Percentiles rank a stretch among this genome's conserved stretches.
Conservation (phyloP, 169 alveolate species). For the Cryptosporidium ubiquitum region DNA sequence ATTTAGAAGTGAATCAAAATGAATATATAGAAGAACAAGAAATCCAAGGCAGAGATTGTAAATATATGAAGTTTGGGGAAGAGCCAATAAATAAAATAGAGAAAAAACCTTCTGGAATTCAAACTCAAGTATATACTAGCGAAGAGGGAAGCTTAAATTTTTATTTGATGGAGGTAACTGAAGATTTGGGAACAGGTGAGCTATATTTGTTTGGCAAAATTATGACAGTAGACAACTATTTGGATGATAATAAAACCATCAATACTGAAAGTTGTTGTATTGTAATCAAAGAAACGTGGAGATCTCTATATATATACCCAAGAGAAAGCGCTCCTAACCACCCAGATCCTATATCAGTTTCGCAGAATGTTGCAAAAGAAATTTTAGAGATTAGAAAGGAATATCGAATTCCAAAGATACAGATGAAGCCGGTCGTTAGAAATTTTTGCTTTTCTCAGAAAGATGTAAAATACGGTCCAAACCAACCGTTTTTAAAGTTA, state of each 20-base stretch:
- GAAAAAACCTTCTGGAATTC: neutral
- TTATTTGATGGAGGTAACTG: conserved; percentile 47
- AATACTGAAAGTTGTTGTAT: conserved; percentile 47
- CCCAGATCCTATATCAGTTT: conserved; percentile 49
- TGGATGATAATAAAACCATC: neutral
- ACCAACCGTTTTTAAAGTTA: conserved; percentile 50
- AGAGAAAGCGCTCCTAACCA: conserved; percentile 56
- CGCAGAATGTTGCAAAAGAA: conserved; percentile 60
- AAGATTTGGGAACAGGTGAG: conserved; percentile 46
- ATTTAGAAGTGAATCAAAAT: neutral
- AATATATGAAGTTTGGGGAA: neutral
- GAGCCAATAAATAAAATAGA: neutral
- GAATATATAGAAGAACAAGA: neutral
- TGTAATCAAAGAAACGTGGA: conserved; percentile 55
- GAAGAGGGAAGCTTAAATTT: conserved; percentile 11
- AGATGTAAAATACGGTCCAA: conserved; percentile 64
- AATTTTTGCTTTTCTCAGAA: conserved; percentile 46
- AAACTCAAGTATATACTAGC: neutral
- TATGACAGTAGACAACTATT: neutral
- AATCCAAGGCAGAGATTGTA: neutral
- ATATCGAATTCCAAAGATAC: conserved; percentile 51
- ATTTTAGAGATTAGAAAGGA: conserved; percentile 35
- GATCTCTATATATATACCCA: conserved; percentile 60
- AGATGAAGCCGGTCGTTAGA: conserved; percentile 65
- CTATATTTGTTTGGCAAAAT: conserved; percentile 59